Conservation (phyloP, 148 eudicot species). For the Amaranthus palmeri region DNA sequence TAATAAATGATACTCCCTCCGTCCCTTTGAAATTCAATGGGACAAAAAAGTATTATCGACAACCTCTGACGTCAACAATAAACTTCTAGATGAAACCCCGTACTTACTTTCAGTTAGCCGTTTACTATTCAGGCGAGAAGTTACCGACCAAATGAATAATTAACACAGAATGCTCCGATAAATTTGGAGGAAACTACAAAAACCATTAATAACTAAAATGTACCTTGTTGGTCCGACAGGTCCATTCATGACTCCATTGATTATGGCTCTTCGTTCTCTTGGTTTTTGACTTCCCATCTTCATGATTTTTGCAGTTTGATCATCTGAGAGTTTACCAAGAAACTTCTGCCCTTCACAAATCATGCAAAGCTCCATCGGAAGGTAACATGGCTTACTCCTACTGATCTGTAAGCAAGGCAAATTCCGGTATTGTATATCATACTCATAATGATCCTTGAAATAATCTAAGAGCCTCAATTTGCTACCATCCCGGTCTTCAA, state of each 20-base stretch:
- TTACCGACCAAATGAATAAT: too few relatives aligned
- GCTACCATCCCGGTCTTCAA: conserved; percentile 65
- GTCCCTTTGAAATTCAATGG: too few relatives aligned
- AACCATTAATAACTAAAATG: neutral
- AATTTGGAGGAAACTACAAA: too few relatives aligned
- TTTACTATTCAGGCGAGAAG: too few relatives aligned
- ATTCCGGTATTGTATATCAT: conserved; percentile 68
- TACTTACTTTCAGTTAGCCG: too few relatives aligned
- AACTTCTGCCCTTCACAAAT: conserved; percentile 96
- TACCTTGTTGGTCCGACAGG: conserved; percentile 88
- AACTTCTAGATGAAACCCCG: too few relatives aligned
- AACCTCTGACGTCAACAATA: too few relatives aligned
- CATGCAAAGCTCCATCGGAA: conserved; percentile 95
- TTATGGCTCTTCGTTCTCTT: conserved; percentile 65
- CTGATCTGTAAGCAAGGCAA: conserved; percentile 90
- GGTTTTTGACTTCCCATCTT: conserved; percentile 89
- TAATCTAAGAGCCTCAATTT: conserved; percentile 55
- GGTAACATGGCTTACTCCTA: conserved; percentile 77
- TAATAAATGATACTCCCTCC: neutral
- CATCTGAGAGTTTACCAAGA: conserved; percentile 88
- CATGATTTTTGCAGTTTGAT: conserved; percentile 75
- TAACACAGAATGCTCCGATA: too few relatives aligned
- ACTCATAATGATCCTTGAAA: conserved; percentile 83
- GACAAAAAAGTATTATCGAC: too few relatives aligned
- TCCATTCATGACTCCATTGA: conserved; percentile 70